A percentile compares a stretch with the other conserved stretches of the same genome.
phyloP scores from a whole-genome alignment of 768 basidiomycete genomes.

The Guyanaporus albipodus region DNA sequence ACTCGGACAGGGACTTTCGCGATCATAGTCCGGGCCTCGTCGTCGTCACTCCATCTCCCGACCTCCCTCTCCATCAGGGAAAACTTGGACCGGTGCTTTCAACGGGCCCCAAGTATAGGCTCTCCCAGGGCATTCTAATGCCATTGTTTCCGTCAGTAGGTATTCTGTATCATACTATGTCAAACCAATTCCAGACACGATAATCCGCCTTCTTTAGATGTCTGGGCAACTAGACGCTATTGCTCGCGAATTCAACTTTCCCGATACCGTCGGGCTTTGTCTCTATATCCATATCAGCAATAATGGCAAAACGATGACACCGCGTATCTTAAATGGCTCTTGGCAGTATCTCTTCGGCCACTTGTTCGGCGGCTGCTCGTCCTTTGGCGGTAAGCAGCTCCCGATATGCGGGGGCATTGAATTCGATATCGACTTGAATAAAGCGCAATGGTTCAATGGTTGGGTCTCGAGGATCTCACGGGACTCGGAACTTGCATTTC shows the following conservation, averaged over 20 bases:
- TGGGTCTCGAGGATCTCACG: conserved; percentile 61
- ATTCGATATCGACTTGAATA: conserved; percentile 76
- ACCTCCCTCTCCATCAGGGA: conserved; percentile 56
- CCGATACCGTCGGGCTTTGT: conserved; percentile 70
- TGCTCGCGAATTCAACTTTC: conserved; percentile 78
- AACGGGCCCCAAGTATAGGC: conserved; percentile 53
- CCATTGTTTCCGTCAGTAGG: conserved; percentile 69
- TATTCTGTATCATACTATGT: not conserved
- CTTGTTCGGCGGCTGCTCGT: conserved; percentile 43
- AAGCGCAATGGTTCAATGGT: conserved; percentile 74
- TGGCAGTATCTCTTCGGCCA: conserved; percentile 74
- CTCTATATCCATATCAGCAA: conserved; percentile 70
- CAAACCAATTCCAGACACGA: not conserved
- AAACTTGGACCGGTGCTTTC: conserved; percentile 56
- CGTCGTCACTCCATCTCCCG: conserved; percentile 60
- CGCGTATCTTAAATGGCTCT: conserved; percentile 73
- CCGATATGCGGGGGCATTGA: conserved; percentile 79
- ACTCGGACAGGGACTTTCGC: conserved; percentile 39
- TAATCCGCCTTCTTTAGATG: conserved; percentile 44
- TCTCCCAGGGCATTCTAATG: conserved; percentile 69
- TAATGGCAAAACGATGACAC: conserved; percentile 51
- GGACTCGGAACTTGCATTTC: conserved; percentile 38
- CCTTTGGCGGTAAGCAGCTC: conserved; percentile 34
- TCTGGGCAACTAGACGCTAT: conserved; percentile 74
- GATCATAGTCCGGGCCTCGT: conserved; percentile 52